Evolutionary conservation across 805 yeast genomes (phyloP).

Genomic region (Barnettozyma wickerhamii): DNA sequence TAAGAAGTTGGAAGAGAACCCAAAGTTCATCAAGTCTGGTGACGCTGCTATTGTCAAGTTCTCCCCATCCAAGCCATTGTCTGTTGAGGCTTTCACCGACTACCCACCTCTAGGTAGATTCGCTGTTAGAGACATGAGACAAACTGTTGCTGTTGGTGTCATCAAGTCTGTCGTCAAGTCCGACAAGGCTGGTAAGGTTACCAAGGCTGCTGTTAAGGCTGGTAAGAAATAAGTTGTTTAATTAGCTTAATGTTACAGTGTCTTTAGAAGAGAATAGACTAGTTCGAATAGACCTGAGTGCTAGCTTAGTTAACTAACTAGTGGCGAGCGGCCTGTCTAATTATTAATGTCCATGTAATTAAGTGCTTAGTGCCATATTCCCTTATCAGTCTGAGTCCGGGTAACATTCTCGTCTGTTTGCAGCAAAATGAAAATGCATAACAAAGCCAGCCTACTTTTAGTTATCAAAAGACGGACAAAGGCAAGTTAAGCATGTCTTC

Average conservation of each 20-base stretch:
- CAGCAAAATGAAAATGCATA: neutral
- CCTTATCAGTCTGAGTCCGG: too few relatives aligned
- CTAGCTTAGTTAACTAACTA: too few relatives aligned
- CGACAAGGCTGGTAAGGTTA: conserved; percentile 85
- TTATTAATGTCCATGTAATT: too few relatives aligned
- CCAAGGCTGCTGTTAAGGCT: conserved; percentile 77
- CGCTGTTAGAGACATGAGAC: conserved; percentile 99
- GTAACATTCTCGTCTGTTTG: too few relatives aligned
- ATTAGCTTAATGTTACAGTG: too few relatives aligned
- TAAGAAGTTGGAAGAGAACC: conserved; percentile 85
- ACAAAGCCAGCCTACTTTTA: too few relatives aligned
- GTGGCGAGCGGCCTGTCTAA: too few relatives aligned
- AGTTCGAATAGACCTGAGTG: too few relatives aligned
- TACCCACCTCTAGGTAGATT: conserved; percentile 99
- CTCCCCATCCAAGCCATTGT: conserved; percentile 88
- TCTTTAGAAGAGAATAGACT: too few relatives aligned
- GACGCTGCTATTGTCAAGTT: conserved; percentile 92
- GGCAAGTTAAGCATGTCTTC: conserved; percentile 21
- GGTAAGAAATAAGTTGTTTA: conserved; percentile 22
- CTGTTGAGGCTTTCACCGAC: conserved; percentile 92
- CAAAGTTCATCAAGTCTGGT: conserved; percentile 93
- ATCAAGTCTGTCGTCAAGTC: conserved; percentile 92
- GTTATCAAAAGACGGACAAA: too few relatives aligned
- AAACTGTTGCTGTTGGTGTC: conserved; percentile 99
- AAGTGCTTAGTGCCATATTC: too few relatives aligned